Percentiles rank a stretch among this genome's conserved stretches.
Conservation (phyloP, 2,329 filamentous ascomycete species). For the Ceratocystis harringtonii region DNA sequence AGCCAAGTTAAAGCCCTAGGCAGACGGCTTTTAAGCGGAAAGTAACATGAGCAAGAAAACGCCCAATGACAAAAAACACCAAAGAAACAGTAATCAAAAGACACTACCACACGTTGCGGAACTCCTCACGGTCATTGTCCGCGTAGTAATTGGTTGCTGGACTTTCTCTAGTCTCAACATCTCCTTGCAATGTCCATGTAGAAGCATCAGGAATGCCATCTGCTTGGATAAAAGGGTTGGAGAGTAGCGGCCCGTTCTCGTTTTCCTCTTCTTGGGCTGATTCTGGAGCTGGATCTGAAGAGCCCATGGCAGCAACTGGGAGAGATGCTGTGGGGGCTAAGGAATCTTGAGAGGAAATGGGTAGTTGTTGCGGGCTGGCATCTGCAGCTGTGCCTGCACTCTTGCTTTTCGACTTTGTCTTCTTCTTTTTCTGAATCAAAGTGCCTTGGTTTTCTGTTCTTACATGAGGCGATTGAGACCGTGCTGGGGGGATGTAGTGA, state of each 20-base stretch:
- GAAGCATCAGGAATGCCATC: not conserved
- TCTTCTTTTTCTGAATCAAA: slow-evolving; percentile 28
- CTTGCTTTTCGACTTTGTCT: slow-evolving; percentile 21
- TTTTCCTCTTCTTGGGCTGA: not conserved
- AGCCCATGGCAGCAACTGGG: not conserved
- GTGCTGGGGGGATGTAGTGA: slow-evolving; percentile 13
- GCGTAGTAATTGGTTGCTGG: slow-evolving; percentile 21
- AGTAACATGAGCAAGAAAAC: slow-evolving; percentile 1
- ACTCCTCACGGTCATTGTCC: slow-evolving; percentile 28
- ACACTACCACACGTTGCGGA: slow-evolving; percentile 32
- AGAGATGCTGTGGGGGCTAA: not conserved
- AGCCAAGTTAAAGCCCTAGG: not conserved
- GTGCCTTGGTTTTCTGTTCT: slow-evolving; percentile 20
- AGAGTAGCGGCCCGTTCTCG: not conserved
- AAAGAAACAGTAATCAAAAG: not conserved
- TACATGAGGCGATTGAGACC: slow-evolving; percentile 18
- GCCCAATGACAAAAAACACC: not conserved
- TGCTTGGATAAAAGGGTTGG: slow-evolving; percentile 14
- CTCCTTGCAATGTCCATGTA: not conserved
- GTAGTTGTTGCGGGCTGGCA: not conserved
- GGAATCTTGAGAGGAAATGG: not conserved
- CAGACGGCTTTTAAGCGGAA: not conserved
- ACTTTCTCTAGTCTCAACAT: not conserved
- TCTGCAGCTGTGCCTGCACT: not conserved
- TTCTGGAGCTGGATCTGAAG: not conserved